Evolutionary conservation across 2,329 filamentous ascomycete genomes (phyloP), one percentile per base, ranked within the genome.

Genomic region (Epichloe typhina): DNA sequence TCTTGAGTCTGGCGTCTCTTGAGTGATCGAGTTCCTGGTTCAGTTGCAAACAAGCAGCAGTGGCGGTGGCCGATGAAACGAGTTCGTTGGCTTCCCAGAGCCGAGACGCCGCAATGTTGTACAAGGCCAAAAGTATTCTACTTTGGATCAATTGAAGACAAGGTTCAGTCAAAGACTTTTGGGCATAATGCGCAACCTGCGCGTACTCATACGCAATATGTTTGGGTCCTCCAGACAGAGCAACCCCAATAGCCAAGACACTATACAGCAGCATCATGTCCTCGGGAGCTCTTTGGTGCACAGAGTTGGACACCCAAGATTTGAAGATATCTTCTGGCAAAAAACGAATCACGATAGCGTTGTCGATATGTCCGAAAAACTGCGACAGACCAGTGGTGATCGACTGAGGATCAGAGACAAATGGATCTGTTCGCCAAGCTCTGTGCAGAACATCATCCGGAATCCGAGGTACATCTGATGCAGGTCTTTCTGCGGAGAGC

Each of bases 101-200:
- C n/a, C 77, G 76, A 13, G 77, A 77, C 21, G 74, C 73, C 1
- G 82, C 77, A 53, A 83, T 79, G 56, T 82, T 79, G 64, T 83
- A 86, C 6, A 86, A 66, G 19, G 79, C 75, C 39, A 88, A 71
- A 15, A 87, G 70, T n/a, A 88, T 67, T 50, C 81, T 75, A 45
- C 76, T 77, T 61, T 88, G 84, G 12, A 82, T 79, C 43, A 87
- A 67, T 56, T 86, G 80, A 46, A 88, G 64, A 36, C 64, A 64
- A 50, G 57, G 59, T 11, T 52, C 46, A 2, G 52, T 55, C 6
- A 58, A 56, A 44, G 57, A 61, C 47, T 61, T 66, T 47, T 71
- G 66, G 4, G 79, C 81, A 58, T 78, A 78, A 46, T 76, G 70
- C 4, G 81, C 80, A 47, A 83, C 75, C 38, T 71, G 68, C 3